phyloP scores from a whole-genome alignment of 1,139 yeast genomes.

The Candida tropicalis region DNA sequence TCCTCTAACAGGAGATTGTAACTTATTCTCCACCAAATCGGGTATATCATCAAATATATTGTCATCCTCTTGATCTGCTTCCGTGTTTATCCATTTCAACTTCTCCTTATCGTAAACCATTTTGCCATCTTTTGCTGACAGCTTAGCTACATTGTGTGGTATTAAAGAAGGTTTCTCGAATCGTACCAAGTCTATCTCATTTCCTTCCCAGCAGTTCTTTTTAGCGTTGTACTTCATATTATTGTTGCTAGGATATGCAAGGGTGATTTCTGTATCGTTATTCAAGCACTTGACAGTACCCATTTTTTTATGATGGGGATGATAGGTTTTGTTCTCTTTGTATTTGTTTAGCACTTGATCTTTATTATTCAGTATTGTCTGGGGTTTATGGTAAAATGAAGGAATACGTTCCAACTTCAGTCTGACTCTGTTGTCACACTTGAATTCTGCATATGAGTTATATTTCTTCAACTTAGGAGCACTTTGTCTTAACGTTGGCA shows the following conservation, averaged over 20 bases:
- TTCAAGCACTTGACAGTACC: conserved; percentile 39
- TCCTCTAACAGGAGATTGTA: conserved; percentile 22
- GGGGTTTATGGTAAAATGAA: conserved; percentile 34
- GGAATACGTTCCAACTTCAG: conserved; percentile 46
- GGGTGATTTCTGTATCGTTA: conserved; percentile 12
- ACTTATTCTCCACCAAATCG: conserved; percentile 24
- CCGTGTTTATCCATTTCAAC: conserved; percentile 54
- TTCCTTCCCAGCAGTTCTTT: conserved; percentile 67
- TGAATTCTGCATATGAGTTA: conserved; percentile 39
- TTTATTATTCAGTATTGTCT: conserved; percentile 20
- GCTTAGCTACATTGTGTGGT: conserved; percentile 28
- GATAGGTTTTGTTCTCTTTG: conserved; percentile 22
- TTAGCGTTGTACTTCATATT: conserved; percentile 58
- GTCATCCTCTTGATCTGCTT: conserved; percentile 35
- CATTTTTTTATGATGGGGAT: conserved; percentile 22
- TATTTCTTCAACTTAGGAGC: conserved; percentile 25
- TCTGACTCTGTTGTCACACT: conserved; percentile 37
- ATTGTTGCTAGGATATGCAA: conserved; percentile 23
- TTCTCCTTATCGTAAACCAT: conserved; percentile 66
- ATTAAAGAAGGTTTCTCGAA: conserved; percentile 50
- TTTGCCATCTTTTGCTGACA: conserved; percentile 23
- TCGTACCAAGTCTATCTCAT: conserved; percentile 56
- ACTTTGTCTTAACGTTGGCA: conserved; percentile 17
- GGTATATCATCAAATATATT: conserved; percentile 58
- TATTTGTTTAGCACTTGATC: conserved; percentile 31